A percentile compares a stretch with the other conserved stretches of the same genome.
phyloP scores from a whole-genome alignment of 2,329 filamentous ascomycete species.

The Trichoderma koningiopsis region DNA sequence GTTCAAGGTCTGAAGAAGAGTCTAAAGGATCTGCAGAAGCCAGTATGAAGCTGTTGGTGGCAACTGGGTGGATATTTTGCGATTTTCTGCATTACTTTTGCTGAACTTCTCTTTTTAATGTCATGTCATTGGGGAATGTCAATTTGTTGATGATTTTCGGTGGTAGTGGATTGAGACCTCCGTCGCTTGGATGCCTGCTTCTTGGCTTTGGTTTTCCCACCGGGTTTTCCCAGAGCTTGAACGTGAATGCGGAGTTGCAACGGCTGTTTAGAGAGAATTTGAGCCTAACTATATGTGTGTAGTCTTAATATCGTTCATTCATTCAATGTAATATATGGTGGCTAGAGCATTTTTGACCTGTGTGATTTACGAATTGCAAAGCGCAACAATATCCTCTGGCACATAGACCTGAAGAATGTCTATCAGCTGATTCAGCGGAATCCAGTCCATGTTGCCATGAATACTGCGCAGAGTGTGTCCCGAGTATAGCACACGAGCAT shows the following conservation, averaged over 20 bases:
- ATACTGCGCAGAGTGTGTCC: conserved; percentile 18
- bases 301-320: background rate
- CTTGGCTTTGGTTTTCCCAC: conserved; percentile 14
- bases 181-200: background rate
- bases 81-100: background rate
- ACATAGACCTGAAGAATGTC: conserved; percentile 15
- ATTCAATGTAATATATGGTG: background rate
- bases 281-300: background rate
- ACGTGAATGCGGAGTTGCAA: background rate
- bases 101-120: background rate
- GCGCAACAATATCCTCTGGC: conserved; percentile 12
- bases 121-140: background rate
- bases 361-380: conserved; percentile 7
- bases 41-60: background rate
- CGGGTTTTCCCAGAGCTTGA: conserved; percentile 10
- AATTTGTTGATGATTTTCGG: background rate
- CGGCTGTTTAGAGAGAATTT: background rate
- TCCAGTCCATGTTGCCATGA: conserved; percentile 11
- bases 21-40: background rate
- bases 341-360: background rate
- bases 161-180: background rate
- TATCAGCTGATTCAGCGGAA: conserved; percentile 10
- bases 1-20: background rate
- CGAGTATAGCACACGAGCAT: conserved; percentile 17
- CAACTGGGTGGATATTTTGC: background rate